A percentile compares a stretch with the other conserved stretches of the same genome.
These are phyloP conservation scores for Fusarium sp. DNA, from an alignment of 2,329 filamentous ascomycete species.

Conservation along the genomic window DNA sequence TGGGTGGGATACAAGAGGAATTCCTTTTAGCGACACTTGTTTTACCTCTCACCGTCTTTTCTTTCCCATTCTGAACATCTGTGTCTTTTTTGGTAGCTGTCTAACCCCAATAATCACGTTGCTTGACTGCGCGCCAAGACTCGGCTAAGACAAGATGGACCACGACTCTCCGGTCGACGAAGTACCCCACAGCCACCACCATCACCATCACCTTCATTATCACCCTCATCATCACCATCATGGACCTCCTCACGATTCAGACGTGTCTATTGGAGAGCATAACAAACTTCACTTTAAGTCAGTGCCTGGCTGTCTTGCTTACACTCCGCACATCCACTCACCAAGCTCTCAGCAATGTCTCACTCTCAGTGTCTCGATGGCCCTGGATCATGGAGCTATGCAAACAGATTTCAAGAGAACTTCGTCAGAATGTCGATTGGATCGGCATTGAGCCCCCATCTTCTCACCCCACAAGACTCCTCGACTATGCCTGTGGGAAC, in stretches of 20 bases:
- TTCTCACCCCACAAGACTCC: slow-evolving; percentile 34
- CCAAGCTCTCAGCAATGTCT: slow-evolving; percentile 34
- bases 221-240: slow-evolving; percentile 46
- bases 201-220: slow-evolving; percentile 42
- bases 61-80: no score
- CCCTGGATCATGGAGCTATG: slow-evolving; percentile 47
- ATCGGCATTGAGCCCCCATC: slow-evolving; percentile 37
- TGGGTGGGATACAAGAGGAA: no score
- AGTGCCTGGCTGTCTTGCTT: fast-evolving
- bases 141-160: slow-evolving; percentile 16
- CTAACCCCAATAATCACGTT: no score
- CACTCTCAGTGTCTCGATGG: slow-evolving; percentile 33
- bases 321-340: fast-evolving
- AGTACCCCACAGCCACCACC: slow-evolving; percentile 34
- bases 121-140: neutral
- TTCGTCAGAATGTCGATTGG: slow-evolving; percentile 47
- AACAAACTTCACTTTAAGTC: slow-evolving; percentile 51
- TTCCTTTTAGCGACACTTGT: no score
- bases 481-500: slow-evolving; percentile 54
- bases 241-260: slow-evolving; percentile 26
- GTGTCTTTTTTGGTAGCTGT: no score
- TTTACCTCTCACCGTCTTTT: no score
- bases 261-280: slow-evolving; percentile 37
- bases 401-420: slow-evolving; percentile 46
- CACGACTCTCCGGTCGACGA: slow-evolving; percentile 24